Evolutionary conservation across 768 basidiomycete genomes (phyloP).

Genomic region (Leccinum disarticulatum): DNA sequence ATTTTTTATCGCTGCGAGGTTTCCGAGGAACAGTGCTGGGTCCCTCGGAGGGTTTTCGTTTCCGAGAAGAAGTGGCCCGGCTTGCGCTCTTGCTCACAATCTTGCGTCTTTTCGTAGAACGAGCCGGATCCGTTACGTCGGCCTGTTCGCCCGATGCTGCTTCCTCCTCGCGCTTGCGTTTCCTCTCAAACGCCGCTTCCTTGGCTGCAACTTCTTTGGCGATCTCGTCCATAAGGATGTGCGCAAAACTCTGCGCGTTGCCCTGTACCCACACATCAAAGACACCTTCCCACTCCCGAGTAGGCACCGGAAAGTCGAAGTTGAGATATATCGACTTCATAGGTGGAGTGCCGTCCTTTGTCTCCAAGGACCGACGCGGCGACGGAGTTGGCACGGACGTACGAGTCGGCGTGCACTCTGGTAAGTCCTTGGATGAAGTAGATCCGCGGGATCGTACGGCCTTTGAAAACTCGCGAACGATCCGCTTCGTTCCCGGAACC

Average conservation of each 20-base stretch:
- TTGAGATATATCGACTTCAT: conserved; percentile 81
- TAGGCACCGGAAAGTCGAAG: conserved; percentile 81
- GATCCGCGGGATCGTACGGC: conserved; percentile 58
- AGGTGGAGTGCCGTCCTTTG: conserved; percentile 49
- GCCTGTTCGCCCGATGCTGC: conserved; percentile 16
- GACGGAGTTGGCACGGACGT: conserved; percentile 49
- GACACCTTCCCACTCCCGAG: conserved; percentile 84
- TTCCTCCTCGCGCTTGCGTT: conserved; percentile 56
- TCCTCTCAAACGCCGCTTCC: conserved; percentile 54
- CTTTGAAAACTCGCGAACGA: conserved; percentile 86
- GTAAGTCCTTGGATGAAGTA: conserved; percentile 34
- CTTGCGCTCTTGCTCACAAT: conserved; percentile 12
- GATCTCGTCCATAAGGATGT: conserved; percentile 56
- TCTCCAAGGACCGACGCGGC: conserved; percentile 37
- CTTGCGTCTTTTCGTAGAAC: conserved; percentile 29
- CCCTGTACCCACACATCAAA: conserved; percentile 91
- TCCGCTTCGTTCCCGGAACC: conserved; percentile 88
- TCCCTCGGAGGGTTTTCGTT: conserved; percentile 27
- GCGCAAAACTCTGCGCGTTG: conserved; percentile 80
- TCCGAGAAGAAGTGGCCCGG: conserved; percentile 19
- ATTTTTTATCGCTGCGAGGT: conserved; percentile 25
- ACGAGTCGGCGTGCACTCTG: conserved; percentile 24
- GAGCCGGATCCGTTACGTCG: conserved; percentile 12
- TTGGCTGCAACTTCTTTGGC: conserved; percentile 54
- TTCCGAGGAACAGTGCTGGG: conserved; percentile 30